Base-by-base conservation (phyloP, 1,139 yeast species). In the Candida labiduridarum region DNA sequence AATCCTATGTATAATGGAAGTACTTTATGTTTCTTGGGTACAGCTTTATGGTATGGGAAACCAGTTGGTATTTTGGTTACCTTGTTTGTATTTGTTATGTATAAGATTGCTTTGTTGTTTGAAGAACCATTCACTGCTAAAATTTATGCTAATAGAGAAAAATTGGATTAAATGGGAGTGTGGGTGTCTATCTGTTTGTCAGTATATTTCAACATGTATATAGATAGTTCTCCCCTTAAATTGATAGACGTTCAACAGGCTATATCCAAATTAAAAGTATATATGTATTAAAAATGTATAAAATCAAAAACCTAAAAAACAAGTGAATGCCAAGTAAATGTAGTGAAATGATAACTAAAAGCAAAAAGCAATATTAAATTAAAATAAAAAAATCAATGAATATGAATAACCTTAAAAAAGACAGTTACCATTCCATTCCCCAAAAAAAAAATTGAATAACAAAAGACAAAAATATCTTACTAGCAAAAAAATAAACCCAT, bases 1-100 rank as follows among this genome's bases (percentile, higher is more conserved):
- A 94, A 94, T 68, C 99, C 99, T 54, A 94, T 94, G 99, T 94
- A 94, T 71, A 87, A 88, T 64, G 99, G 99, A 19, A 88, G 96
- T 7, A 82, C 94, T 27, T 74, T 94, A 59, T 84, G 96, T 50
- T 94, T 94, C 76, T 74, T 94, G 65, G 99, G 97, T 41, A 86
- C 96, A 43, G 95, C 96, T 2, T 75, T 94, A 59, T 88, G 87
- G 83, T 85, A 82, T 66, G 97, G 86, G 19, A 92, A 91, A 67
- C 96, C 97, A 36, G 87, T 96, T 1, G 99, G 99, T 9, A 63
- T 94, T 48, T 71, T 83, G 46, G 83, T 91, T 34, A 76, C 96
- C 38, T 75, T 75, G 6, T 75, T 89, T 56, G 99, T 94, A 9
- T 84, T 81, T 63, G 67, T 84, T 49, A 88, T 92, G 92, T 94